phyloP scores from a whole-genome alignment of 2,329 filamentous ascomycete species.

The Diplocarpon rosae region DNA sequence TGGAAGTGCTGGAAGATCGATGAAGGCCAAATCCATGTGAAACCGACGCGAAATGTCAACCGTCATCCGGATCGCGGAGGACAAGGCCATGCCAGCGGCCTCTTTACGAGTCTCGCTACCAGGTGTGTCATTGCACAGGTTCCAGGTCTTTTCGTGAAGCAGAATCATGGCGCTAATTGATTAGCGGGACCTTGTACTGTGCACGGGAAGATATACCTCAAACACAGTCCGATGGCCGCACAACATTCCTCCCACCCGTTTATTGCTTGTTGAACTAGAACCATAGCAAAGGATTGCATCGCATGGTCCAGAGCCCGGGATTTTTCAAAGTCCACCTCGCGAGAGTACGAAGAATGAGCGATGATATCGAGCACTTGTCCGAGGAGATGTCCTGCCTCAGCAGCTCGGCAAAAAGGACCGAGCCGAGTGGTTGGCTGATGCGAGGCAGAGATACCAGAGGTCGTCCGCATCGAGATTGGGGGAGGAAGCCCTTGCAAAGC shows the following conservation, averaged over 20 bases:
- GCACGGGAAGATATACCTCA: slow-evolving; percentile 8
- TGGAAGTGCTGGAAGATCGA: slow-evolving; percentile 15
- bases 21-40: slow-evolving; percentile 15
- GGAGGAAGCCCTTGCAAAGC: slow-evolving; percentile 6
- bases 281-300: slow-evolving; percentile 10
- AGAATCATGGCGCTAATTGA: slow-evolving; percentile 12
- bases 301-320: slow-evolving; percentile 7
- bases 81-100: slow-evolving; percentile 13
- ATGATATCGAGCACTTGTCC: slow-evolving; percentile 13
- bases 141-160: slow-evolving; percentile 12
- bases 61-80: slow-evolving; percentile 16
- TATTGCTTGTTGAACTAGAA: slow-evolving; percentile 12
- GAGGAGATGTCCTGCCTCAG: slow-evolving; percentile 13
- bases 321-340: slow-evolving; percentile 9
- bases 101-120: slow-evolving; percentile 3
- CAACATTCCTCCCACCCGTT: slow-evolving; percentile 21
- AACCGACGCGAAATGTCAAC: slow-evolving; percentile 16
- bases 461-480: slow-evolving; percentile 9
- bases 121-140: slow-evolving; percentile 1
- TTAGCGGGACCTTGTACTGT: slow-evolving; percentile 1
- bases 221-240: slow-evolving; percentile 14
- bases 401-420: slow-evolving; percentile 17
- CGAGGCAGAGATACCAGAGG: slow-evolving; percentile 12
- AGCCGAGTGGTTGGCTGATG: slow-evolving; percentile 15
- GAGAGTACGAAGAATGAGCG: slow-evolving; percentile 6